Percentiles rank a stretch among this genome's conserved stretches.
Evolutionary conservation across 2,329 filamentous ascomycete genomes (phyloP).

Genomic region (Zalaria obscura): DNA sequence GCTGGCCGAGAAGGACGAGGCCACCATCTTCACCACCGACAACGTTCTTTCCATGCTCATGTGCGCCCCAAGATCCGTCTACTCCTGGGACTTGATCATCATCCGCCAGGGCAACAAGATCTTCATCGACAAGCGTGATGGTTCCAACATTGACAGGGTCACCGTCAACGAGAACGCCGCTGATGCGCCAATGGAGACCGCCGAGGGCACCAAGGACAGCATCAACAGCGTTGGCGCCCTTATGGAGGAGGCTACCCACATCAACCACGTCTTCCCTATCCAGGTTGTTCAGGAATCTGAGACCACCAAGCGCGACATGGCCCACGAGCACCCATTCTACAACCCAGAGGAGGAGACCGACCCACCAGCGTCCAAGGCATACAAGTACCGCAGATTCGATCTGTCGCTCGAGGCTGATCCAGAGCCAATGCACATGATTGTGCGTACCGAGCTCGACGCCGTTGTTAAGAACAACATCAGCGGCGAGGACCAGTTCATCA

Average conservation of each 20-base stretch:
- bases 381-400: constrained; percentile 97
- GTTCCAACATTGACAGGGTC: constrained; percentile 88
- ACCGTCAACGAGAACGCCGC: constrained; percentile 98
- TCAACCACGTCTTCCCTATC: constrained; percentile 99
- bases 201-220: constrained; percentile 82
- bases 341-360: constrained; percentile 85
- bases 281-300: constrained; percentile 83
- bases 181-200: constrained; percentile 81
- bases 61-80: constrained; percentile 92
- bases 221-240: constrained; percentile 91
- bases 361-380: constrained; percentile 86
- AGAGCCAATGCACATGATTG: constrained; percentile 82
- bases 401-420: constrained; percentile 82
- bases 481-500: constrained; percentile 81
- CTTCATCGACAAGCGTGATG: constrained; percentile 97
- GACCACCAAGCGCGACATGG: constrained; percentile 65
- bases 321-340: constrained; percentile 93
- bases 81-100: constrained; percentile 97
- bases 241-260: constrained; percentile 94
- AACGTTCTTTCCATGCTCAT: constrained; percentile 98
- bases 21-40: constrained; percentile 92
- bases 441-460: constrained; percentile 89
- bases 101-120: constrained; percentile 88
- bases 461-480: constrained; percentile 89
- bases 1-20: constrained; percentile 87